Percentiles rank a stretch among this genome's conserved stretches.
Conservation (phyloP, 2,329 filamentous ascomycete species). For the Phyllosticta capitalensis region DNA sequence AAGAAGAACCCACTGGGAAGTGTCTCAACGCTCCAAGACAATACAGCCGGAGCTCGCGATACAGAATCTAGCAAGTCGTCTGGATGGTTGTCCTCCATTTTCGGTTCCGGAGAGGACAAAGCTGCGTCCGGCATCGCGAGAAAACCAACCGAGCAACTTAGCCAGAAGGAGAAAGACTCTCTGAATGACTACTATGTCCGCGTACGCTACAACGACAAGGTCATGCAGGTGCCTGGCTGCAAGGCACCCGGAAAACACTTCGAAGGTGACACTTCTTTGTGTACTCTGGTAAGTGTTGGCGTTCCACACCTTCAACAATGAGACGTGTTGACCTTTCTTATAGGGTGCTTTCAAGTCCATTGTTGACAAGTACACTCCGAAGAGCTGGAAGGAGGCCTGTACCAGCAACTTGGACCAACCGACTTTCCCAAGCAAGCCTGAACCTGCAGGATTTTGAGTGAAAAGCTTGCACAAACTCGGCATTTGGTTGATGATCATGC, state of each 20-base stretch:
- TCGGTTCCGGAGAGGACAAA: constrained; percentile 1
- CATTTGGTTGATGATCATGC: not conserved
- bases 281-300: constrained; percentile 59
- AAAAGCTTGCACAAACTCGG: not conserved
- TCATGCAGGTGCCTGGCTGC: constrained; percentile 77
- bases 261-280: constrained; percentile 78
- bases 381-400: constrained; percentile 63
- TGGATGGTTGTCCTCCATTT: constrained; percentile 9
- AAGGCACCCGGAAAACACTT: constrained; percentile 68
- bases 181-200: constrained; percentile 78
- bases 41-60: not conserved
- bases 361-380: constrained; percentile 81
- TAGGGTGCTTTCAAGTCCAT: constrained; percentile 84
- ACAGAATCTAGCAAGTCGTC: not conserved
- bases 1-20: constrained; percentile 30
- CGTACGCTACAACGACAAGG: constrained; percentile 79
- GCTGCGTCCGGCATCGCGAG: constrained; percentile 46
- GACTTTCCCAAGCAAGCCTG: constrained; percentile 36
- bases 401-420: constrained; percentile 46
- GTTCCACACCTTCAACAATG: not conserved
- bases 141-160: constrained; percentile 48
- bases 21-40: constrained; percentile 1
- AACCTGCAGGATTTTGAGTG: constrained; percentile 24
- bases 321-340: not conserved
- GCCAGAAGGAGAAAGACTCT: constrained; percentile 46